Base-by-base conservation (phyloP, 768 basidiomycete species). In the Chlorophyllum brunneum region DNA sequence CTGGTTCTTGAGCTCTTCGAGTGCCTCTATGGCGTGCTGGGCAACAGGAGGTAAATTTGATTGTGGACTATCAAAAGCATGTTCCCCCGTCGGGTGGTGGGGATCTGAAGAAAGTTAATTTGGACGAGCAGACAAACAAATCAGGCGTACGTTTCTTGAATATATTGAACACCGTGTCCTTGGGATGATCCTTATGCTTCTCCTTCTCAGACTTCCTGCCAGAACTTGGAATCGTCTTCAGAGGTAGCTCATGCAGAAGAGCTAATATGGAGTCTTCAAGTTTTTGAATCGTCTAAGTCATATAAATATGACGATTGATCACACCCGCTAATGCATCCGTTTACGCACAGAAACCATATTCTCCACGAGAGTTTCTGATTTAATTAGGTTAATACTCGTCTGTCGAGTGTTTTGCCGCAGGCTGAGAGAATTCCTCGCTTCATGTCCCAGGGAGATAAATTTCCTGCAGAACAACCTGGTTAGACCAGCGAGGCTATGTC, bases 331-430 rank as follows among this genome's bases (percentile, higher is more conserved):
- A 15, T 23, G 33, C 20, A 33, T 20, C 22, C 22, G 13, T 8
- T 41, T 4, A 54, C 31, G 74, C 79, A 89, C 88, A 54, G 59
- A 63, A 26, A 77, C 77, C 75, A 92, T 86, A 60, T 87, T 85
- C 42, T 89, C 85, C 15, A 81, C 70, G 48, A 86, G 68, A 23
- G 65, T 56, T 13, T 72, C 76, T 5, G 80, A 75, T 58, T 77
- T 80, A 59, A 67, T 78, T 51, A 79, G 61, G 53, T 61, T 78
- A 51, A 67, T 57, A 59, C 66, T 82, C 59, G 64, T 73, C 63
- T 66, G 76, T 40, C 67, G 77, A 55, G 63, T 71, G 57, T 64
- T 69, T 46, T 60, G 71, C 58, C 70, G 74, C 33, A 71, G 67
- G 38, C 68, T 76, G 3, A 68, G 66, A 1, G 75, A 74, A 59